Evolutionary conservation across 768 basidiomycete genomes (phyloP), one percentile per base, ranked within the genome.

Genomic region (Suillus discolor): DNA sequence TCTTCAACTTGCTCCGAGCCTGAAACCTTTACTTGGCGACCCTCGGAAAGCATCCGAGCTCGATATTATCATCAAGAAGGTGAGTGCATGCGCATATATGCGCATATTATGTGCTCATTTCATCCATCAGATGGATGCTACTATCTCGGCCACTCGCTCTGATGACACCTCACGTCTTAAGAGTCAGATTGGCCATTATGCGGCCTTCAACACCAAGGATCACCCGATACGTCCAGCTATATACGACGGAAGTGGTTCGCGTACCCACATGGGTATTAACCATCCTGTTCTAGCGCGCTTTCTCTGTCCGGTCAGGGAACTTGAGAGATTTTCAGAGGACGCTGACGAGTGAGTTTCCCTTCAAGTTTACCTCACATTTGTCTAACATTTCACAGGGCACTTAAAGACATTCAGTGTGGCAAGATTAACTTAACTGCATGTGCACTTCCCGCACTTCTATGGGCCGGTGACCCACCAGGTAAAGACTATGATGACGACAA

Each of bases 61-160:
- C 13, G 41, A 38, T n/a, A 39, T 23, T n/a, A 53, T 63, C 41
- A 47, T 25, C 20, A 53, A 34, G 8, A 39, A 54, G 15, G 62
- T 63, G 28, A 51, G 49, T 63, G 11, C 2, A 36, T 9, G 23
- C 38, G n/a, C 59, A 63, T 63, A 63, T 41, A 42, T 53, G 31
- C 2, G 1, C 16, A 54, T 55, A 6, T 41, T 39, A 11, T 53
- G 15, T 41, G 23, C 51, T 53, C 15, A 63, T 25, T 53, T 15
- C 3, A 28, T 13, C 16, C 38, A 23, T 53, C 45, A 63, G 62
- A 63, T 63, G 62, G 38, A 49, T 28, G n/a, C 31, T 15, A 13
- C 34, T 23, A 55, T 63, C 53, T 41, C 28, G 15, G 53, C 62
- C 18, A 61, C 64, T 45, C 31, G 20, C 31, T 57, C 55, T n/a